Conservation (phyloP, 495 filamentous ascomycete genomes). For the Annulohypoxylon moriforme region DNA sequence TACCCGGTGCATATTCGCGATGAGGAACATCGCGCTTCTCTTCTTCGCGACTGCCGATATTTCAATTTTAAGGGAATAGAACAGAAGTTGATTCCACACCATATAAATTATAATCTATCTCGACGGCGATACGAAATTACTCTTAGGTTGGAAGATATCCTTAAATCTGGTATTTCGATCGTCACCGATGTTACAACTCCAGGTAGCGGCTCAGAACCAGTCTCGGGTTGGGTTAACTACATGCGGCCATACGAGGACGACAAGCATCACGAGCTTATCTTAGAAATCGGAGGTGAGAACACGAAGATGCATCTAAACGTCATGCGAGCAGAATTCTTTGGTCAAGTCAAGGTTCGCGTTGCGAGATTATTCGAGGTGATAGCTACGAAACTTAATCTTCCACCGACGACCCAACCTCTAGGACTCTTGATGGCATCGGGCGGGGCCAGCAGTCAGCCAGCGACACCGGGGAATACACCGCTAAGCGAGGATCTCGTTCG, state of each 20-base stretch:
- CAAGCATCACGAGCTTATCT: slow-evolving; percentile 74
- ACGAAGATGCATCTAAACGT: slow-evolving; percentile 69
- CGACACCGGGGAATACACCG: slow-evolving; percentile 76
- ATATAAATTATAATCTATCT: slow-evolving; percentile 79
- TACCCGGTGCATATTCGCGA: slow-evolving; percentile 84
- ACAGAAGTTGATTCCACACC: slow-evolving; percentile 84
- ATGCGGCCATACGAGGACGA: slow-evolving; percentile 86
- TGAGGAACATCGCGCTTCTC: slow-evolving; percentile 79
- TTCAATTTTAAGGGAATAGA: slow-evolving; percentile 93
- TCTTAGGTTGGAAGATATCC: slow-evolving; percentile 84
- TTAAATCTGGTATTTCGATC: slow-evolving; percentile 83
- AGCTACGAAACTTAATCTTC: slow-evolving; percentile 80
- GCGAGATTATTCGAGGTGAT: slow-evolving; percentile 80
- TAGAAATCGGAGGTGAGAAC: slow-evolving; percentile 79
- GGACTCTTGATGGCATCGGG: slow-evolving; percentile 73
- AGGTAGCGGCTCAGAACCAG: slow-evolving; percentile 41
- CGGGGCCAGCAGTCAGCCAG: slow-evolving; percentile 62
- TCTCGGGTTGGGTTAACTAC: slow-evolving; percentile 76
- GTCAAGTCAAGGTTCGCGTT: slow-evolving; percentile 73
- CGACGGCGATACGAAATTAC: slow-evolving; percentile 78
- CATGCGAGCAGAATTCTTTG: slow-evolving; percentile 75
- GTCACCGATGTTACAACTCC: slow-evolving; percentile 54
- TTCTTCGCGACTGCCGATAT: slow-evolving; percentile 90
- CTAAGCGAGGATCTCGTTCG: slow-evolving; percentile 77
- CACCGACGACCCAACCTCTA: slow-evolving; percentile 69